Conservation (phyloP, 2,329 filamentous ascomycete species). For the Neophaeococcomyces aloes region DNA sequence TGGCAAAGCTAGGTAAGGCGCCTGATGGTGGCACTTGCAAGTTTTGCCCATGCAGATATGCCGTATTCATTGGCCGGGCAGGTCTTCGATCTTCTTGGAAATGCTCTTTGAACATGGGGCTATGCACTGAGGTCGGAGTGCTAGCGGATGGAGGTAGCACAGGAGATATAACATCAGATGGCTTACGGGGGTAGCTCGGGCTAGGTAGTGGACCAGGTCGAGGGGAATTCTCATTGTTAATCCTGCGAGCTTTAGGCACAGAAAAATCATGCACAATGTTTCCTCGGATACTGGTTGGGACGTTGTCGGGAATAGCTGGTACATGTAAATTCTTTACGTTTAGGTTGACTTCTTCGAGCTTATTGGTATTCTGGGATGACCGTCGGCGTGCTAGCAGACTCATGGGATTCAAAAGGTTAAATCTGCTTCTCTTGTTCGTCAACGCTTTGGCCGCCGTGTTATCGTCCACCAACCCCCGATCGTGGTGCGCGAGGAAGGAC, state of each 20-base stretch:
- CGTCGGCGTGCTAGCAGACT: constrained; percentile 47
- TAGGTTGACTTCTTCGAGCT: constrained; percentile 42
- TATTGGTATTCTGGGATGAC: constrained; percentile 41
- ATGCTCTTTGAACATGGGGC: constrained; percentile 51
- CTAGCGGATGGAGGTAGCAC: background rate
- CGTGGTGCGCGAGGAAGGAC: constrained; percentile 3
- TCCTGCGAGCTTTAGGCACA: constrained; percentile 43
- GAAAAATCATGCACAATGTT: constrained; percentile 57
- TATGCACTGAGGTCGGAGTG: constrained; percentile 29
- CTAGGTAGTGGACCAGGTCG: constrained; percentile 3
- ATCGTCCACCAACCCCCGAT: constrained; percentile 11
- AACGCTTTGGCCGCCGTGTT: constrained; percentile 23
- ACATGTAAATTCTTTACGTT: constrained; percentile 38
- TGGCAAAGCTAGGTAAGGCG: constrained; percentile 35
- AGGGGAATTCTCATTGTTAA: constrained; percentile 12
- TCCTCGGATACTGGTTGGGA: constrained; percentile 53
- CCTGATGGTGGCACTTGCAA: constrained; percentile 26
- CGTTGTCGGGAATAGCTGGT: constrained; percentile 48
- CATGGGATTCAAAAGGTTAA: constrained; percentile 52
- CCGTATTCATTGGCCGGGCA: constrained; percentile 33
- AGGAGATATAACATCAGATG: constrained; percentile 5
- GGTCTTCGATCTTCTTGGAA: constrained; percentile 42
- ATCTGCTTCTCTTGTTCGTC: constrained; percentile 35
- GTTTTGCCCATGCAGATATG: constrained; percentile 31
- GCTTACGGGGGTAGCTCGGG: constrained; percentile 6